phyloP scores from a whole-genome alignment of 164 flowering plant genomes.

The Magnolia changhungtana region DNA sequence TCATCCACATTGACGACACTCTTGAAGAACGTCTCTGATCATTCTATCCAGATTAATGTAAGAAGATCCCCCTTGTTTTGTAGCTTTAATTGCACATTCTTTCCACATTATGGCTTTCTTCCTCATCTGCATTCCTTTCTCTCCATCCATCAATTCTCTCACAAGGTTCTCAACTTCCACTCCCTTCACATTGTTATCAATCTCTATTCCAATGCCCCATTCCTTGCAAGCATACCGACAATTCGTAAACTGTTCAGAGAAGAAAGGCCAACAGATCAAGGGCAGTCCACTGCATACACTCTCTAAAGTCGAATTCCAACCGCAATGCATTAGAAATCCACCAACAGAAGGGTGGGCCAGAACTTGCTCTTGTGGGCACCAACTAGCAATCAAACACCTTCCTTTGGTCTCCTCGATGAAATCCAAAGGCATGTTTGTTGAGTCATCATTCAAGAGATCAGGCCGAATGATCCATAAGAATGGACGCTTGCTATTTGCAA shows the following conservation, averaged over 20 bases:
- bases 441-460: conserved; percentile 41
- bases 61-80: conserved; percentile 15
- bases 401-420: conserved; percentile 13
- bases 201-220: conserved; percentile 17
- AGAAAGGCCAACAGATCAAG: conserved; percentile 22
- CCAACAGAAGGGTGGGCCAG: conserved; percentile 16
- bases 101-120: conserved; percentile 23
- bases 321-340: conserved; percentile 18
- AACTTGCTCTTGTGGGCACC: conserved; percentile 19
- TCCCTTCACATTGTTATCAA: conserved; percentile 6
- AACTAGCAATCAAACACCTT: conserved; percentile 16
- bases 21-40: neutral
- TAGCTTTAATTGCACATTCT: conserved; percentile 14
- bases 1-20: neutral
- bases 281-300: conserved; percentile 18
- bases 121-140: conserved; percentile 19
- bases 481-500: conserved; percentile 28
- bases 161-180: conserved; percentile 8
- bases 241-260: conserved; percentile 18
- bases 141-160: conserved; percentile 11
- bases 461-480: conserved; percentile 58
- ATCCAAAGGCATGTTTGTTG: conserved; percentile 11
- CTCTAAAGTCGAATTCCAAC: conserved; percentile 18
- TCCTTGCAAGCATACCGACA: conserved; percentile 17
- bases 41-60: conserved; percentile 12